phyloP scores from a whole-genome alignment of 768 basidiomycete genomes.

The Leccinum longicurvipes region DNA sequence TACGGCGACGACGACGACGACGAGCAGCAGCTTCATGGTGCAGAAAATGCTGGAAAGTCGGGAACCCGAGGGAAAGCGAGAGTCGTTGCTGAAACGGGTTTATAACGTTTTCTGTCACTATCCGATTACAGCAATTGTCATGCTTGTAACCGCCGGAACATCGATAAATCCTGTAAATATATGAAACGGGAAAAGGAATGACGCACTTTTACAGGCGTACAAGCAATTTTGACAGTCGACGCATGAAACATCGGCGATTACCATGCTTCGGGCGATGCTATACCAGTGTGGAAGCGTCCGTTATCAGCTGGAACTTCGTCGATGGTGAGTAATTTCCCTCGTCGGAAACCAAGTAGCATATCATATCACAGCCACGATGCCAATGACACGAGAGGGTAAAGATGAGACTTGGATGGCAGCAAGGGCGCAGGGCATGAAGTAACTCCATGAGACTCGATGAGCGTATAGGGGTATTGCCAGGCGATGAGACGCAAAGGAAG shows the following conservation, averaged over 20 bases:
- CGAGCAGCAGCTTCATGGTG: conserved; percentile 7
- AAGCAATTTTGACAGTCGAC: neutral
- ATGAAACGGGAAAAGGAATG: neutral
- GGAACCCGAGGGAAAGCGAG: neutral
- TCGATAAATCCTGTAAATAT: neutral
- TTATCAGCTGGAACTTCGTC: no score
- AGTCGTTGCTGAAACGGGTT: neutral
- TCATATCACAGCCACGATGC: no score
- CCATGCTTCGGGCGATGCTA: neutral
- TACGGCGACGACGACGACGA: neutral
- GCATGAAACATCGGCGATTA: neutral
- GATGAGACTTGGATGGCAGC: no score
- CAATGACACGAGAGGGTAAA: no score
- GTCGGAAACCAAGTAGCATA: no score
- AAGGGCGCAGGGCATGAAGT: no score
- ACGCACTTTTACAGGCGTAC: neutral
- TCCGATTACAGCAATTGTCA: neutral
- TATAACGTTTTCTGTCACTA: neutral
- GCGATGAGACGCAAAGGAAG: no score
- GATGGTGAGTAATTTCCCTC: no score
- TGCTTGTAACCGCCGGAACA: neutral
- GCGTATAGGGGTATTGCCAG: no score
- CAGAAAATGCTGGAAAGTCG: neutral
- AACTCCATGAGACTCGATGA: no score
- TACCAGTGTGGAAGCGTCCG: neutral